A percentile compares a stretch with the other conserved stretches of the same genome.
These are phyloP conservation scores for Collybiopsis luxurians DNA, from an alignment of 768 basidiomycete genomes.

Conservation along the genomic window DNA sequence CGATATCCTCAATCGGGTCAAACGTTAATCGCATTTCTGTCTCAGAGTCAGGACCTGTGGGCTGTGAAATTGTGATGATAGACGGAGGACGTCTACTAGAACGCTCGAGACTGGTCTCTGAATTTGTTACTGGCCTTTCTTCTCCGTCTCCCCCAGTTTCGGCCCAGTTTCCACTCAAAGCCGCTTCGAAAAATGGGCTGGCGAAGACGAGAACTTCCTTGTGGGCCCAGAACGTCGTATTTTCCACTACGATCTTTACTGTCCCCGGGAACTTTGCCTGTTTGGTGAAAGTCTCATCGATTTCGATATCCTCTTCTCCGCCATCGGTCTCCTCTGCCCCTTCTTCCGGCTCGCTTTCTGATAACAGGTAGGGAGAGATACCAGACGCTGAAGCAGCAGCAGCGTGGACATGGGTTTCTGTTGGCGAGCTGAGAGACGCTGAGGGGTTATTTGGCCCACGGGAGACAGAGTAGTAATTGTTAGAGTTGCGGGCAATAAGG, in stretches of 20 bases:
- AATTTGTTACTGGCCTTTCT: too few relatives aligned
- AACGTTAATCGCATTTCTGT: slow-evolving; percentile 59
- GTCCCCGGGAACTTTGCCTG: slow-evolving; percentile 72
- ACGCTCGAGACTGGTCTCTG: too few relatives aligned
- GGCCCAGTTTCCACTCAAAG: slow-evolving; percentile 88
- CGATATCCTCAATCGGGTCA: slow-evolving; percentile 46
- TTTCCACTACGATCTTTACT: slow-evolving; percentile 88
- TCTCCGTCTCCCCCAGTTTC: slow-evolving; percentile 55
- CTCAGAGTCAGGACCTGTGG: slow-evolving; percentile 55
- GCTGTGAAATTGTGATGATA: slow-evolving; percentile 81
- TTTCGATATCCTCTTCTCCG: slow-evolving; percentile 69
- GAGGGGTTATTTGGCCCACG: slow-evolving; percentile 73
- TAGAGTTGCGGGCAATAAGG: slow-evolving; percentile 73
- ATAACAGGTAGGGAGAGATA: slow-evolving; percentile 77
- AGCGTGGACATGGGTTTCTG: slow-evolving; percentile 87
- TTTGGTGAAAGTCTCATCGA: slow-evolving; percentile 77
- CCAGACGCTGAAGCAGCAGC: slow-evolving; percentile 77
- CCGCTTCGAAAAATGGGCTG: slow-evolving; percentile 93
- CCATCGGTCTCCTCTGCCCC: slow-evolving; percentile 66
- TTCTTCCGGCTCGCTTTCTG: slow-evolving; percentile 72
- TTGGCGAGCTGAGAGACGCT: slow-evolving; percentile 79
- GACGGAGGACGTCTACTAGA: slow-evolving; percentile 36
- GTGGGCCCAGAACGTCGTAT: slow-evolving; percentile 91
- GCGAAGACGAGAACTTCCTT: slow-evolving; percentile 90
- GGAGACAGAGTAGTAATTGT: slow-evolving; percentile 30